These are phyloP conservation scores for Nicotiana noctiflora DNA, from an alignment of 257 asterid genomes.

Conservation along the genomic window DNA sequence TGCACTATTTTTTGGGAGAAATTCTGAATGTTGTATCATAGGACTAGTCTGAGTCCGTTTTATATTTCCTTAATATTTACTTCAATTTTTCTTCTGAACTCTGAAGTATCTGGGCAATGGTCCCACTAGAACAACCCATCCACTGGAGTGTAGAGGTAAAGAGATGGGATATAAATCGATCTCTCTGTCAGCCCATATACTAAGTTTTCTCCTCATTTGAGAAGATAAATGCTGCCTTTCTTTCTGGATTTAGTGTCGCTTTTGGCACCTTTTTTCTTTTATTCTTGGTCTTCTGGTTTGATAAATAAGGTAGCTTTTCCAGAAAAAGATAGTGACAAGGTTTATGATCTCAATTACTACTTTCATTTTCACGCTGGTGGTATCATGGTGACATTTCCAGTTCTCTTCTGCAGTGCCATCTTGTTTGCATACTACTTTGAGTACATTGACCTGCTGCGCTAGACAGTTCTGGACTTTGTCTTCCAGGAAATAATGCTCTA, in stretches of 20 bases:
- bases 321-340: neutral
- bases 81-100: neutral
- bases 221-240: neutral
- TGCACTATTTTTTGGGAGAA: neutral
- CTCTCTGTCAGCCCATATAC: neutral
- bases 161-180: neutral
- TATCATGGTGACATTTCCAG: neutral
- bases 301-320: too few species aligned
- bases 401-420: neutral
- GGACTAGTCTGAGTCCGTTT: neutral
- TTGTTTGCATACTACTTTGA: neutral
- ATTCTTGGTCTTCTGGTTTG: neutral
- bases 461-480: neutral
- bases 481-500: slow-evolving; percentile 42
- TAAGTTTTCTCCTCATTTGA: neutral
- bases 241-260: neutral
- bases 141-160: neutral
- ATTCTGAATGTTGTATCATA: neutral
- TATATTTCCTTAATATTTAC: neutral
- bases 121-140: neutral
- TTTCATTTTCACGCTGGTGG: neutral
- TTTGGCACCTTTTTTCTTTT: neutral
- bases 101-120: neutral
- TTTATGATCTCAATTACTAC: neutral
- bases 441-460: neutral